Evolutionary conservation across 164 flowering plant species (phyloP), one percentile per base, ranked within the genome.

Genomic region (Platanus orientalis): DNA sequence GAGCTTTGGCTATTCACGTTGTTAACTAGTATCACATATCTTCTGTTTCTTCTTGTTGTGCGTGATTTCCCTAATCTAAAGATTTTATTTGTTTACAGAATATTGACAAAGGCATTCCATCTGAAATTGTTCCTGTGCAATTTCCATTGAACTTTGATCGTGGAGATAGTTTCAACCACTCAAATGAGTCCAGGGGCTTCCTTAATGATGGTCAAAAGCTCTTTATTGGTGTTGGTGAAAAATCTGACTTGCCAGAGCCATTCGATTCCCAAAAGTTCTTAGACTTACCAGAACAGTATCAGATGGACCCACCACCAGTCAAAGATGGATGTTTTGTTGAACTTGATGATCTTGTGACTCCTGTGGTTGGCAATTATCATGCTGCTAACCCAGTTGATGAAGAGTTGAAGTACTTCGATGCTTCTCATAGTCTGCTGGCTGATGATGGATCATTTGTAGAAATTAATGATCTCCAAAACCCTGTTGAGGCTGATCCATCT

Each of bases 361-460:
- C 71, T 26, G 32, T 45, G 29, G 73, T 70, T 60, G 50, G 29
- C 17, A 28, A 29, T 36, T 10, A 34, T 47, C 7, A 4, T 54
- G 57, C 12, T 26, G 60, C 54, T 52, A 65, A 73, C 20, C 58
- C 65, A 23, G 63, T 66, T 59, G 59, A 62, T 58, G 80, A 26
- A 19, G 67, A 73, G 50, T 70, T 73, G 53, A 20, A 51, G 11
- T 78, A 60, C 65, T 52, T 65, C 48, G 81, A 69, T 75, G 72
- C 78, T 63, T 12, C 54, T 57, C 62, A 65, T 45, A 53, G 67
- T 69, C 60, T 51, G 39, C 60, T 62, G 27, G 32, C 59, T 47
- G 63, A 26, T 20, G 83, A 80, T 60, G 84, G 73, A 26, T 66
- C 72, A 11, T 76, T 66, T 70, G 67, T 82, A 20, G 85, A 82